Percentiles rank a stretch among this genome's conserved stretches.
These are phyloP conservation scores for Comarum palustre DNA, from an alignment of 306 rosid species.

Conservation along the genomic window DNA sequence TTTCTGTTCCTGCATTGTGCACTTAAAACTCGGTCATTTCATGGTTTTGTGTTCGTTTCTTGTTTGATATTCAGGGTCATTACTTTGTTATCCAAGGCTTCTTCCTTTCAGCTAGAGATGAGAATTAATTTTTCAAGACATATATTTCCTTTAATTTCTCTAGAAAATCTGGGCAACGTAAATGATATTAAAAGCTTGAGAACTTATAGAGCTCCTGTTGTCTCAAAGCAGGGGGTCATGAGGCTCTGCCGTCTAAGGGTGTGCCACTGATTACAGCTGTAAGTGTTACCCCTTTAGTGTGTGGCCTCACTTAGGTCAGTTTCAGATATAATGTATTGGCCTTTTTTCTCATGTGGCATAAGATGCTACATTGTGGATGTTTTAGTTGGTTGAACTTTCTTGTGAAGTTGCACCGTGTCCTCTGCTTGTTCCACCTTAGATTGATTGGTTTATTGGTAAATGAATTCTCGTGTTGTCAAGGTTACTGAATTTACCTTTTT, in stretches of 20 bases:
- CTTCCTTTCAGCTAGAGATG: slow-evolving; percentile 51
- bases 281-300: slow-evolving; percentile 85
- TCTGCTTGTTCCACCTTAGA: slow-evolving; percentile 35
- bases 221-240: slow-evolving; percentile 97
- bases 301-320: slow-evolving; percentile 94
- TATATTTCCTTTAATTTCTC: slow-evolving; percentile 57
- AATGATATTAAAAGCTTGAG: slow-evolving; percentile 41
- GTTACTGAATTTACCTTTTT: slow-evolving; percentile 17
- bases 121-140: slow-evolving; percentile 42
- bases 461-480: slow-evolving; percentile 19
- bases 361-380: slow-evolving; percentile 50
- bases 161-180: slow-evolving; percentile 56
- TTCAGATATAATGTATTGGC: slow-evolving; percentile 60
- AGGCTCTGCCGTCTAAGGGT: slow-evolving; percentile 95
- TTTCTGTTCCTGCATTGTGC: background rate
- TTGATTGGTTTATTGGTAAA: background rate
- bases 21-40: background rate
- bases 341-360: slow-evolving; percentile 56
- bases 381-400: slow-evolving; percentile 46
- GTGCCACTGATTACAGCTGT: slow-evolving; percentile 95
- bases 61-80: slow-evolving; percentile 21
- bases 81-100: slow-evolving; percentile 24
- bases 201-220: slow-evolving; percentile 82
- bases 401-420: slow-evolving; percentile 38
- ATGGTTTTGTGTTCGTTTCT: slow-evolving; percentile 3